Conservation (phyloP, 2,329 filamentous ascomycete genomes). For the Pseudogymnoascus pannorum region DNA sequence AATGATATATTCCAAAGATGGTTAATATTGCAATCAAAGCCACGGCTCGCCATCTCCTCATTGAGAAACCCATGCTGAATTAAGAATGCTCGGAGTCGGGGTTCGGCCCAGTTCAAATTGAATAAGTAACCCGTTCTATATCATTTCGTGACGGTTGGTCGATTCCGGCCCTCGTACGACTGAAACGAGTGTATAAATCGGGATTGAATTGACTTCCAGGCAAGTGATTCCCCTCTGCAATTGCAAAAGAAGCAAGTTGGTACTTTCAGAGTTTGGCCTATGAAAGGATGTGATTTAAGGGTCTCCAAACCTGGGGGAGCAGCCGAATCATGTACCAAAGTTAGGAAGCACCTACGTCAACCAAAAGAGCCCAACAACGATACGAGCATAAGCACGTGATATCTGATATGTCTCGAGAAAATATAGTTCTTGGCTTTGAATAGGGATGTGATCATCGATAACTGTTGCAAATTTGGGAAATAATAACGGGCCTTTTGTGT, state of each 20-base stretch:
- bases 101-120: background rate
- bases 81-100: background rate
- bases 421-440: background rate
- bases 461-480: background rate
- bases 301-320: background rate
- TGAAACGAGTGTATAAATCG: background rate
- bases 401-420: background rate
- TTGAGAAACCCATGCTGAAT: background rate
- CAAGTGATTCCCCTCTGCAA: background rate
- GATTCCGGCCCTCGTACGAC: background rate
- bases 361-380: background rate
- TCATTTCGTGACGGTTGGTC: background rate
- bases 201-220: background rate
- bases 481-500: background rate
- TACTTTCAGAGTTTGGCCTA: background rate
- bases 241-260: background rate
- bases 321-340: background rate
- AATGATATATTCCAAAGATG: background rate
- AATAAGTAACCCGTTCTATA: background rate
- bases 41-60: conserved; percentile 5
- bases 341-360: conserved; percentile 1
- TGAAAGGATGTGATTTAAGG: background rate
- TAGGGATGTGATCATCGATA: conserved; percentile 4
- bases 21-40: conserved; percentile 1
- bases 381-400: background rate